Base-by-base conservation (phyloP, 2,329 filamentous ascomycete species). In the Colletotrichum costaricense region DNA sequence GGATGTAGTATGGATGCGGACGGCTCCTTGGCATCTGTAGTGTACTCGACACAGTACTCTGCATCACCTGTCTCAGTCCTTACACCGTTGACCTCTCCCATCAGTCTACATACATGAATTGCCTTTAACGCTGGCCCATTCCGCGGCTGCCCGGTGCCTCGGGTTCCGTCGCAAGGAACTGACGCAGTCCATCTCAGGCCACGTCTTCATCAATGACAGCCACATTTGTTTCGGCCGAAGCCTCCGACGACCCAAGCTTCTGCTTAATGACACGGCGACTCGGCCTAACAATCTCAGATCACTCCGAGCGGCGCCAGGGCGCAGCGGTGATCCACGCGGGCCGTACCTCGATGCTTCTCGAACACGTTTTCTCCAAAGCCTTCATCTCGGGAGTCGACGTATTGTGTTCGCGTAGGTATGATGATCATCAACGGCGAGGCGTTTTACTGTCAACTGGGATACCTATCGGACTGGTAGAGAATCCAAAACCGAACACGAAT, bases 111-210 rank as follows among this genome's bases (percentile, higher is more conserved):
- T 49, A 22, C 24, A 24, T 26, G 26, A 28, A 8, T 30, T 19
- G n/a, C 33, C 57, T 24, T 12, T 33, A 52, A 19, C n/a, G 26
- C 38, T 60, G 19, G 49, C 4, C 5, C 3, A 16, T 54, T 35
- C 63, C 46, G 22, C 30, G 9, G 33, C 52, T 22, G 42, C 49
- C 70, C 67, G 70, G 33, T 38, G 28, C 33, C 67, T 70, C 55
- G 70, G 70, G 35, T 49, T 70, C 59, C 67, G 49, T 64, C 46
- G 55, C 70, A 70, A 46, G 42, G 55, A 70, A 49, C 70, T n/a
- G 30, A 49, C 9, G 46, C n/a, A 46, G 26, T 38, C 54, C 54
- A 64, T 60, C 46, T 46, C 35, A 22, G 60, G 54, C 69, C 54
- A 60, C 42, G 16, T 19, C 49, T 38, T 38, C 52, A 11, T 64